Evolutionary conservation across 352 stramenopile species (phyloP), one percentile per base, ranked within the genome.

Genomic region (Phytophthora parvispora): DNA sequence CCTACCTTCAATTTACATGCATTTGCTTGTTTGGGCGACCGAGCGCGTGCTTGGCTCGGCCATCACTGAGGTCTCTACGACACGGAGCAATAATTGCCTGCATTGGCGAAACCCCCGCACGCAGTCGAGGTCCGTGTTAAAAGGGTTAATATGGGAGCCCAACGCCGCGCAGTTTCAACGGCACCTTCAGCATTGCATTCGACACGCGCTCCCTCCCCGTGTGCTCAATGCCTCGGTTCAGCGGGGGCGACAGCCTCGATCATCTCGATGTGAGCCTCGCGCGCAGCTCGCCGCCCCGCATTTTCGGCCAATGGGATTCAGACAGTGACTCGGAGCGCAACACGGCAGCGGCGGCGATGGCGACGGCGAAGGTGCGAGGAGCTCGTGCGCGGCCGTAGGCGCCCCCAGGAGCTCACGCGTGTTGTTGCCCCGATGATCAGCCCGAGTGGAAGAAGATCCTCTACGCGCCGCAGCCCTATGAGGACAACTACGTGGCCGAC

Each of bases 401-500:
- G 58, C 24, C 34, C 7, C 20, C 15, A 32, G 20, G 15, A 47
- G 25, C 48, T 75, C 24, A 64, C 28, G 5, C 20, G 8, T 48
- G 9, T 29, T 16, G 29, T 61, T 60, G 4, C 38, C 22, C 42
- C 22, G 5, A 29, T 60, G 24, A 7, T 31, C 48, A 81, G 64
- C 69, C 65, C 8, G 59, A 75, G 69, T 98, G 92, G 92, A 78
- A 86, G 48, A 97, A 97, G 75, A 90, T 97, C 20, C 77, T 98
- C 49, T 98, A 96, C 67, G 85, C 90, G 42, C 64, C 79, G 51
- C 93, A 98, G 76, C 88, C 86, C 0, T 98, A 94, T 68, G 86
- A 93, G 29, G 93, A 98, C 77, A 96, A 97, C 72, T 95, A 97
- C 74, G 92, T 98, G 51, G 87, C 94, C 58, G 75, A 86, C 53